A percentile compares a stretch with the other conserved stretches of the same genome.
Evolutionary conservation across 2,329 filamentous ascomycete species (phyloP).

Genomic region (Nemania sp.): DNA sequence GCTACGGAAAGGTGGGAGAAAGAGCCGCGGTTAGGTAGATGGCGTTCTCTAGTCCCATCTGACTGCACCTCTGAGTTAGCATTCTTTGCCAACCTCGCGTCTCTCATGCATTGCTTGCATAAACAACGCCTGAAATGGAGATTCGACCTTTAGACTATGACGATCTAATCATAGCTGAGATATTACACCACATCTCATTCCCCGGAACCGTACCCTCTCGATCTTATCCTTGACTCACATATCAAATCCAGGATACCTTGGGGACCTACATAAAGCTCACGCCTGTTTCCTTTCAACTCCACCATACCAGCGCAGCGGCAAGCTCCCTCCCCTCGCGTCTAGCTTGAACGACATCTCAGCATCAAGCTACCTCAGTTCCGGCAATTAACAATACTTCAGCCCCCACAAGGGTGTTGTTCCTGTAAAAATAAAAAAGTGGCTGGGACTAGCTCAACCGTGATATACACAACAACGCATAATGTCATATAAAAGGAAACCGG

Average conservation of each 20-base stretch:
- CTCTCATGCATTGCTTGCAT: background rate
- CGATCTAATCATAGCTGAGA: background rate
- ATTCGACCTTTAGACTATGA: background rate
- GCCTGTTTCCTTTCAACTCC: background rate
- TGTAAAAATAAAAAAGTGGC: background rate
- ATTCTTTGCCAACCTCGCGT: background rate
- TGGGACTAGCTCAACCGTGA: background rate
- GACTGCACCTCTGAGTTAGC: background rate
- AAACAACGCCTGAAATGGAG: background rate
- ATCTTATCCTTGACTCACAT: background rate
- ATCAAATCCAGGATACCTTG: background rate
- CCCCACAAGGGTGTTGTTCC: background rate
- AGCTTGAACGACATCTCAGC: background rate
- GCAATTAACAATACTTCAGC: background rate
- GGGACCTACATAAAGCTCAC: background rate
- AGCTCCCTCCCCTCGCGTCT: background rate
- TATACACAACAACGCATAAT: no score
- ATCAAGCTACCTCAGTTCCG: background rate
- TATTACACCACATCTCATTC: background rate
- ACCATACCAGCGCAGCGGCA: background rate
- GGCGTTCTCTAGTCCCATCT: background rate
- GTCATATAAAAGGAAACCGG: background rate
- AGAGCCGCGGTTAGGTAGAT: conserved; percentile 38
- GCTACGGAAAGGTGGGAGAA: conserved; percentile 56
- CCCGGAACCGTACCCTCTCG: background rate